Evolutionary conservation across 2,329 filamentous ascomycete species (phyloP), one percentile per base, ranked within the genome.

Genomic region (Microcera coccophila): DNA sequence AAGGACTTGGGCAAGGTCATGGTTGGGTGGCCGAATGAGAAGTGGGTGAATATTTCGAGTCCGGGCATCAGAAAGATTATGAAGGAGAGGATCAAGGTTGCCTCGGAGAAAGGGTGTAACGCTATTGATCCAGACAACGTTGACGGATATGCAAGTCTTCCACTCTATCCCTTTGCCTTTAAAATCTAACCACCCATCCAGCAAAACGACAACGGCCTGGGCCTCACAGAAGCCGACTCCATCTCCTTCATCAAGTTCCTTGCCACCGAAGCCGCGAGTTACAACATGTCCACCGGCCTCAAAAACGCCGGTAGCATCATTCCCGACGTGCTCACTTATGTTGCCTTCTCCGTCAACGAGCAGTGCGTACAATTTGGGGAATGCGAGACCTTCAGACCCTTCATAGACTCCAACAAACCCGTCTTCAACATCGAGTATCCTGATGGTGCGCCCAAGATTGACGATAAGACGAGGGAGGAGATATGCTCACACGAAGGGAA

Each of bases 381-480:
- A 59, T 86, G 83, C 57, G 64, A 67, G 26, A 72, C 64, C 2
- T 86, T 80, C 59, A 62, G 66, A 2, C 62, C 72, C 3, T 86
- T 86, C 55, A 73, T 82, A 42, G 54, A 72, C 9, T 74, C 73
- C 5, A 69, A 71, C 22, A 86, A 87, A 62, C 82, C 84, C 2
- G 83, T 87, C 22, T 86, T 87, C 60, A 78, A 86, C 58, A 84
- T 87, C 49, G 84, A 87, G 65, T 87, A 87, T 55, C 81, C 81
- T 3, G 68, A 74, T 33, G 72, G 69, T 8, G 73, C 72, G 7
- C 62, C 62, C 62, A 44, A 52, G 3, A 65, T 76, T 16, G 55
- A 61, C 3, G 38, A 53, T 3, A 45, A 49, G 16, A 49, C 65
- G 48, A 59, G 69, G 50, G 45, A 62, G 4, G 54, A 60, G 5